Conservation (phyloP, 2,329 filamentous ascomycete species). For the Colletotrichum spinosum region DNA sequence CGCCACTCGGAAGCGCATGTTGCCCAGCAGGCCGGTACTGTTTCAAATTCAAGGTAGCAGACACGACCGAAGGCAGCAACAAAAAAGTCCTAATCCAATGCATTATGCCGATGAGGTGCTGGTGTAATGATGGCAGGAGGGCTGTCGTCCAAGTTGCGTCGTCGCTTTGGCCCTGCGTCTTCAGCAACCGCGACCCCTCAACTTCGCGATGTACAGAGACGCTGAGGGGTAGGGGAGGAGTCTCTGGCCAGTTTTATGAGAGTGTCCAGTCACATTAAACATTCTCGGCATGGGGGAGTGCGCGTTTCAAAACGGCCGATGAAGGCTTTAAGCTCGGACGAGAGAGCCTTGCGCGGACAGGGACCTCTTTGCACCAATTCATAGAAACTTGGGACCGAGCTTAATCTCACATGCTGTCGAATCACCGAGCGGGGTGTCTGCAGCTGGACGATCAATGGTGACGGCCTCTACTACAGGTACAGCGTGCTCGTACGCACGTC, state of each 20-base stretch:
- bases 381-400: constrained; percentile 5
- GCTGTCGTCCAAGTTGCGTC: neutral
- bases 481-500: too few relatives aligned
- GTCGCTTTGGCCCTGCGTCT: constrained; percentile 12
- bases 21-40: constrained; percentile 25
- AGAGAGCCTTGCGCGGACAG: constrained; percentile 11
- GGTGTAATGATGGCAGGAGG: neutral
- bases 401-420: constrained; percentile 11
- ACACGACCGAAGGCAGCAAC: constrained; percentile 17
- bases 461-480: too few relatives aligned
- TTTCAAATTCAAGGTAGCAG: constrained; percentile 33
- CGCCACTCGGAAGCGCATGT: neutral
- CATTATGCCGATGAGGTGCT: constrained; percentile 3
- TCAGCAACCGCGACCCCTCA: constrained; percentile 14
- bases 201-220: neutral
- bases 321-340: constrained; percentile 32
- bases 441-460: neutral
- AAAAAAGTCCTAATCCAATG: constrained; percentile 13
- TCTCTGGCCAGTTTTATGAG: constrained; percentile 9
- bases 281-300: constrained; percentile 30
- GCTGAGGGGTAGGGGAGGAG: neutral
- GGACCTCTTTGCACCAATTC: constrained; percentile 29
- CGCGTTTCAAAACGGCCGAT: constrained; percentile 33
- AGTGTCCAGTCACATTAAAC: constrained; percentile 7
- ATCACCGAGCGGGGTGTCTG: constrained; percentile 10